These are phyloP conservation scores for Sclerotinia glacialis DNA, from an alignment of 2,329 filamentous ascomycete genomes.

Conservation along the genomic window DNA sequence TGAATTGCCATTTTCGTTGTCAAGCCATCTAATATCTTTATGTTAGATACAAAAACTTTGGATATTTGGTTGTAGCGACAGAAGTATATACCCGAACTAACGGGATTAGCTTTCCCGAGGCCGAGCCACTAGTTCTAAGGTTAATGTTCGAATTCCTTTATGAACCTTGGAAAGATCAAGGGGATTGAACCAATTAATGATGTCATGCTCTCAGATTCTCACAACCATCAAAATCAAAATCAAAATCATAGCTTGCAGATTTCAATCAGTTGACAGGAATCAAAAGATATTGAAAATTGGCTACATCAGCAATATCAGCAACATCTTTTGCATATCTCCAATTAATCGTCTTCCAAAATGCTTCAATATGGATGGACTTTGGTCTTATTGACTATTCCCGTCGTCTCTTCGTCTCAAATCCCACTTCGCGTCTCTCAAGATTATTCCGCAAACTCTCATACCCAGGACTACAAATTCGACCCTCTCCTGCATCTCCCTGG, in stretches of 20 bases:
- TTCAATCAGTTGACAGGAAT: not conserved
- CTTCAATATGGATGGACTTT: not conserved
- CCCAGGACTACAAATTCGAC: constrained; percentile 48
- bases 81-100: not conserved
- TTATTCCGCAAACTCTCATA: constrained; percentile 27
- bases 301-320: too few species aligned
- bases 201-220: constrained; percentile 1
- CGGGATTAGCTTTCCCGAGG: not conserved
- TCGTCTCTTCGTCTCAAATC: constrained; percentile 15
- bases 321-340: not conserved
- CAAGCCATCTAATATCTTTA: not conserved
- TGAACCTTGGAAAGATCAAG: not conserved
- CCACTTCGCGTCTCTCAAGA: constrained; percentile 21
- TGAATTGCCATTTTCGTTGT: not conserved
- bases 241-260: not conserved
- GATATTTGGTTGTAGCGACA: not conserved
- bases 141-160: not conserved
- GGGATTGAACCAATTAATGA: constrained; percentile 9
- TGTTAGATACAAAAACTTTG: not conserved
- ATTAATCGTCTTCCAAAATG: not conserved
- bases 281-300: not conserved
- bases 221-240: not conserved
- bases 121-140: not conserved
- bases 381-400: not conserved
- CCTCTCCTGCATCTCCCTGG: constrained; percentile 54